Base-by-base conservation (phyloP, 371 early-diverging fungal species). In the Circinella umbellata region DNA sequence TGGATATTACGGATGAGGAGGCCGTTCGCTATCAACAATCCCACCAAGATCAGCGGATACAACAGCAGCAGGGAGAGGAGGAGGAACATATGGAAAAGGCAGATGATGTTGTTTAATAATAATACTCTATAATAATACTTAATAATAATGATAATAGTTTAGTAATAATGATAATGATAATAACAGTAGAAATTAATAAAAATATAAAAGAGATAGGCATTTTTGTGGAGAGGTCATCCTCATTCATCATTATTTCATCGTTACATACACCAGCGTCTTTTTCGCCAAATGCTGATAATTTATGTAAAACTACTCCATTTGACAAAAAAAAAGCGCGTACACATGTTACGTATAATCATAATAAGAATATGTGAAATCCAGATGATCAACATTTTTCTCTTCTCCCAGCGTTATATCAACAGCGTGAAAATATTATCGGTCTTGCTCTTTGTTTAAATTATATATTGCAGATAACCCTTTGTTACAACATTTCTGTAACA, bases 1-100 rank as follows among this genome's bases (percentile, higher is more conserved):
- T 81, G n/a, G 81, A 81, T 61, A 69, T 80, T 37, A 63, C 81
- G 13, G 81, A 80, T 64, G 73, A 77, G 54, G 78, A 80, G 53
- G 78, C 74, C 11, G 13, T 60, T 17, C 64, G 69, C 13, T 72
- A 69, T 63, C 66, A 74, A 37, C 71, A 71, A 18, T 68, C 68
- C 11, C 61, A 61, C 17, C 68, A 68, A 27, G 68, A 46, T 37
- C 65, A 64, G 35, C 35, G 65, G n/a, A 27, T 64, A 18, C 53
- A 51, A 18, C 48, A 51, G n/a, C 37, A 51, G 34, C 46, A 51
- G 36, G 42, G 47, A 20, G 18, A 42, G 27, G 35, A 49, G 36
- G 36, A 17, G 38, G 14, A 18, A 27, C 48, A 64, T 4, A n/a
- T 20, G 48, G 14, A 48, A 53, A 27, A 47, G 47, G 38, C 20